Base-by-base conservation (phyloP, 306 rosid genomes). In the Datisca glomerata region DNA sequence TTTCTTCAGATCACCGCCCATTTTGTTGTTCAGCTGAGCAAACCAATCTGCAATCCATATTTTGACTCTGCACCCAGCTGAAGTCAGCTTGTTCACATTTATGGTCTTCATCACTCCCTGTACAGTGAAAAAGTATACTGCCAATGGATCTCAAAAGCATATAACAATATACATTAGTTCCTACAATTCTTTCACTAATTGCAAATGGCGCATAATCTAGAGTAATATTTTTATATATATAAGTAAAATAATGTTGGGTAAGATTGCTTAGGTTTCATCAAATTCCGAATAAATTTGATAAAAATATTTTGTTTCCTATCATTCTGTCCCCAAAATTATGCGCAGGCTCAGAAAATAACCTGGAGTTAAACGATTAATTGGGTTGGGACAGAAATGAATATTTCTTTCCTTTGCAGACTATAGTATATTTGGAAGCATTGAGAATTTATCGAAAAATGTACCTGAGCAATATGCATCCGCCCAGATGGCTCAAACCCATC, bases 391-490 rank as follows among this genome's bases (percentile, higher is more conserved):
- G 36, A 14, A 31, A 7, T n/a, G n/a, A n/a, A n/a, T n/a, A n/a
- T n/a, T n/a, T n/a, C 13, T 31, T 31, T 31, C 36, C 36, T 8
- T 8, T 8, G 9, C 36, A 5, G 36, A 3, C n/a, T 31, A 11
- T 31, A 31, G 36, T 0, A 31, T 12, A 18, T 18, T 18, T 5
- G 18, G 19, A 17, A 38, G 14, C 12, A 13, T 16, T n/a, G 8
- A 38, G 4, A n/a, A 27, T 13, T 18, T 32, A 36, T 18, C 11
- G 19, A 17, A 36, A 18, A 28, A 34, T 8, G 3, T 41, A 81
- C 96, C 92, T 87, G 96, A 52, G 96, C 94, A 42, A 87, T 82
- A 64, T 87, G 96, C 96, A 87, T 87, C 46, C 94, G 62, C 2
- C 96, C 94, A 8, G 94, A 82, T 22, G 96, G 94, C 45, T 87